A percentile compares a stretch with the other conserved stretches of the same genome.
phyloP scores from a whole-genome alignment of 129 eudicot species.

The Kitagawia praeruptora region DNA sequence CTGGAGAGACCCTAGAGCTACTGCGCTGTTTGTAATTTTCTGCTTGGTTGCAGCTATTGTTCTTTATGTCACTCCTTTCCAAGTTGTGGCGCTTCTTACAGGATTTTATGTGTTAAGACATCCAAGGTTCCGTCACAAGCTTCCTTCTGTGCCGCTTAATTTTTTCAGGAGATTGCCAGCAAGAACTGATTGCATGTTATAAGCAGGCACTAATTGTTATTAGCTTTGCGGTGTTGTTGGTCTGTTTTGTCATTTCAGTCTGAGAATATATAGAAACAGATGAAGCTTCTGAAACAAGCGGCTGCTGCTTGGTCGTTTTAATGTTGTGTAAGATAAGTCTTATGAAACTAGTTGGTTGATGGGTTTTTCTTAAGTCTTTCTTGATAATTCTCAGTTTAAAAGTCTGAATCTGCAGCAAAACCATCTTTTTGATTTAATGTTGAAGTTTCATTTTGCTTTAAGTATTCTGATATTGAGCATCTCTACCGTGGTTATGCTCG shows the following conservation, averaged over 20 bases:
- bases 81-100: slow-evolving; percentile 35
- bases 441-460: neutral
- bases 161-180: slow-evolving; percentile 72
- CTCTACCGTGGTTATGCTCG: neutral
- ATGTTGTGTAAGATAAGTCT: neutral
- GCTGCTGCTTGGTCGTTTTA: neutral
- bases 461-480: neutral
- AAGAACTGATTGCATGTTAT: slow-evolving; percentile 59
- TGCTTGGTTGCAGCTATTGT: slow-evolving; percentile 48
- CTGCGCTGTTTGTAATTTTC: slow-evolving; percentile 45
- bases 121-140: slow-evolving; percentile 68
- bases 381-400: neutral
- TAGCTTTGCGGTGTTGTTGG: neutral
- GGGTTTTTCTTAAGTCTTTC: neutral
- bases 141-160: slow-evolving; percentile 61
- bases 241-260: neutral
- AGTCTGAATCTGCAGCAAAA: neutral
- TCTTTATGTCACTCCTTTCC: slow-evolving; percentile 59
- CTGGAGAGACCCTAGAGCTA: slow-evolving; percentile 78
- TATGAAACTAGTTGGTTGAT: neutral
- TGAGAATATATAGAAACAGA: too few relatives aligned
- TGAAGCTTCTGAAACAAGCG: neutral
- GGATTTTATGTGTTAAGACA: slow-evolving; percentile 52
- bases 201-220: slow-evolving; percentile 10
- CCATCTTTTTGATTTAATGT: neutral